Base-by-base conservation (phyloP, 306 rosid species). In the barrel medic (Medicago truncatula) region DNA sequence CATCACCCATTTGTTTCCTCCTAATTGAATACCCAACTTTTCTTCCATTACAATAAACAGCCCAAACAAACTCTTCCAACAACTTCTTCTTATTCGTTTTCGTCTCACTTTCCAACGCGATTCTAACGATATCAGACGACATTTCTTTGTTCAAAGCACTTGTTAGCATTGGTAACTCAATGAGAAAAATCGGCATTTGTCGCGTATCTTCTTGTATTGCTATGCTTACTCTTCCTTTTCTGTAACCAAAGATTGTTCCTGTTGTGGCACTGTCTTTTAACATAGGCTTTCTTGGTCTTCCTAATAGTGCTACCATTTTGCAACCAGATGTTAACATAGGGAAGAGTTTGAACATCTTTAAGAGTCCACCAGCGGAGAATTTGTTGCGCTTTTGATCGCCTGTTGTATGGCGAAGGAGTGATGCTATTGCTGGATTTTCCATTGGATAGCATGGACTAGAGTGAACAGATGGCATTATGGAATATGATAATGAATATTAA, bases 171-270 rank as follows among this genome's bases (percentile, higher is more conserved):
- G 99, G 99, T 0, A 95, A 80, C 84, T 95, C 98, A 53, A 95
- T 88, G 0, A 92, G 89, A 76, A 92, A 92, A 9, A 90, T 57
- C 0, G 98, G 99, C 88, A 92, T 82, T 86, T 92, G 89, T 0
- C 94, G 96, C 2, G 99, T 96, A 47, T 92, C 98, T 46, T 95
- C 99, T 56, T 95, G 99, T 43, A 95, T 92, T 0, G 99, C 97
- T 0, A 95, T 64, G 78, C 93, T 88, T 17, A 95, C 92, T 72
- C 96, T 89, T 16, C 99, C 97, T 74, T 90, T 95, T 0, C 97
- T 81, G 82, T 83, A 92, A 1, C 99, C 99, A 6, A 92, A 95
- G 9, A 95, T 89, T 1, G 99, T 95, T 1, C 93, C 99, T 0
- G 97, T 95, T 0, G 96, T 92, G 7, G 98, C 97, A 7, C 83